Evolutionary conservation across 2,329 filamentous ascomycete genomes (phyloP).

Genomic region (Diaporthe eres): DNA sequence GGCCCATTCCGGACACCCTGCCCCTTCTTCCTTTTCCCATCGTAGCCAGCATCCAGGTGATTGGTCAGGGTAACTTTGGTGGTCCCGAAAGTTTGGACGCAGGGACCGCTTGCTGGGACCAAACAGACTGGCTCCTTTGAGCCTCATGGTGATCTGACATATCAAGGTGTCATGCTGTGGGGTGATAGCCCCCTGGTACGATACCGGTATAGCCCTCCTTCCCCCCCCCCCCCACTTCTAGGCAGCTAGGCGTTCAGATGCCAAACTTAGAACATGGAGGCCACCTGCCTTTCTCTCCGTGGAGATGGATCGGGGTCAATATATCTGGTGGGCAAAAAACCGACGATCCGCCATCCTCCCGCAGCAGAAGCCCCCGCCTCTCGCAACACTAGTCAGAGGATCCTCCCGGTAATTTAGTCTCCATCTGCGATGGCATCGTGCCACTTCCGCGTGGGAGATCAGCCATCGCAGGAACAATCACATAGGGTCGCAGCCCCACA

Average conservation of each 20-base stretch:
- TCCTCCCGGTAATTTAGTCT: constrained; percentile 21
- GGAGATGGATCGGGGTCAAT: constrained; percentile 16
- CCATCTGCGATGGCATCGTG: constrained; percentile 8
- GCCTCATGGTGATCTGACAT: constrained; percentile 34
- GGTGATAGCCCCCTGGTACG: background rate
- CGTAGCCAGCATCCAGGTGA: constrained; percentile 10
- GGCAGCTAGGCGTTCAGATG: constrained; percentile 29
- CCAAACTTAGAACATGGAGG: constrained; percentile 39
- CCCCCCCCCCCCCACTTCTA: constrained; percentile 6
- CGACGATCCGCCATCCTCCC: constrained; percentile 16
- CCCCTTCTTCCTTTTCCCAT: background rate
- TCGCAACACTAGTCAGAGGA: constrained; percentile 26
- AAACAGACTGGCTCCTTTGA: constrained; percentile 34
- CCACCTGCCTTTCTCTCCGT: constrained; percentile 1
- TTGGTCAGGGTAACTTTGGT: constrained; percentile 12
- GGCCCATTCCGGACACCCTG: constrained; percentile 2
- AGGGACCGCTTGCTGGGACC: constrained; percentile 23
- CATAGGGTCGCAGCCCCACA: constrained; percentile 10
- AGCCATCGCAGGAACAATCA: constrained; percentile 13
- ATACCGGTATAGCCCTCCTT: constrained; percentile 26
- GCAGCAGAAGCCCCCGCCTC: constrained; percentile 2
- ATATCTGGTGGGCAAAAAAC: constrained; percentile 7
- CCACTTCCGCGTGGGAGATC: constrained; percentile 11
- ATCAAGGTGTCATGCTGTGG: constrained; percentile 16
- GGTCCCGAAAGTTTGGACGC: constrained; percentile 33